A percentile compares a stretch with the other conserved stretches of the same genome.
Conservation (phyloP, 441 rosid species). For the Pelargonium cotyledonis region DNA sequence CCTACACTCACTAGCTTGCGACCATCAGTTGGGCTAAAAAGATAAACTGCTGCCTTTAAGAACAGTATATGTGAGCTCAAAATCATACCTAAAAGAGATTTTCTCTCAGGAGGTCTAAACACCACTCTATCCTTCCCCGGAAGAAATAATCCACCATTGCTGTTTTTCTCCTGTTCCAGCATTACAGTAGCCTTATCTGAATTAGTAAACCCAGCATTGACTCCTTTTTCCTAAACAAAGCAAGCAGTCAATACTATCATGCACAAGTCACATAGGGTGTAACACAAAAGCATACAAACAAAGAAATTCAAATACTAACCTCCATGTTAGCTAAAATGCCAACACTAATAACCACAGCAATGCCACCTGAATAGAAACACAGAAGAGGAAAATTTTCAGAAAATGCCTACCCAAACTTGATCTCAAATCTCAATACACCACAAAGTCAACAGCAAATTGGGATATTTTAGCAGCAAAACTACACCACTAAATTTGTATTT, state of each 20-base stretch:
- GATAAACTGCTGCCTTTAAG: not conserved
- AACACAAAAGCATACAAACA: not conserved
- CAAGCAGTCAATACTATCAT: not conserved
- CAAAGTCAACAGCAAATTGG: not conserved
- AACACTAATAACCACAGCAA: conserved; percentile 4
- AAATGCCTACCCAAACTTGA: not conserved
- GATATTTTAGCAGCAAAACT: no score
- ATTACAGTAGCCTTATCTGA: conserved; percentile 30
- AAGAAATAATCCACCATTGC: conserved; percentile 35
- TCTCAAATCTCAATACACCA: not conserved
- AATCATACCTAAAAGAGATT: conserved; percentile 49
- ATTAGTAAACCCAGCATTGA: conserved; percentile 20
- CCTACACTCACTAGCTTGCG: not conserved
- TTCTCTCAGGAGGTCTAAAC: conserved; percentile 57
- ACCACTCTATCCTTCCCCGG: conserved; percentile 46
- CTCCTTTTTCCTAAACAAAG: conserved; percentile 16
- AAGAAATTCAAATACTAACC: conserved; percentile 1
- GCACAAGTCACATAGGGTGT: not conserved
- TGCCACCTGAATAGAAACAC: not conserved
- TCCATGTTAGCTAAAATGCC: not conserved
- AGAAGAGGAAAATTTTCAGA: not conserved
- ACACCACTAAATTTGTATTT: no score
- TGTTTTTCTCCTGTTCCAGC: conserved; percentile 38
- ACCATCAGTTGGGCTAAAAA: not conserved
- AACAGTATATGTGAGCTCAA: not conserved